Base-by-base conservation (phyloP, 805 yeast species). In the Teunomyces lycoperdinae region DNA sequence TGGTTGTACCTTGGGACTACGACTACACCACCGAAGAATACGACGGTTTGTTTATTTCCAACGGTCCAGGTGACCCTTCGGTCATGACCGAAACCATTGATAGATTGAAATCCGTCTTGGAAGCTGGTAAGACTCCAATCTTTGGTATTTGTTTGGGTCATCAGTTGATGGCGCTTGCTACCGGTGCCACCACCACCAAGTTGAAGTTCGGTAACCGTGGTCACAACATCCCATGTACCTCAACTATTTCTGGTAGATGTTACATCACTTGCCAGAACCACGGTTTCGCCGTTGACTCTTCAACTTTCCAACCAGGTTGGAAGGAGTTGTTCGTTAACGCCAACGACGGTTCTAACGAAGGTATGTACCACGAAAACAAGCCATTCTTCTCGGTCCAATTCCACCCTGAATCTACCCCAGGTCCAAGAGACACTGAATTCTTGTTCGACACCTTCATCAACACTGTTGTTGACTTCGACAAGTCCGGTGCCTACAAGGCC, bases 31-130 rank as follows among this genome's bases (percentile, higher is more conserved):
- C 70, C 44, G 96, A 89, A 69, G 78, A 83, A 53, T 94, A 86
- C 66, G 99, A 94, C 68, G 99, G 99, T 76, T 78, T 94, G 60
- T 94, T 94, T 71, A 76, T 92, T 56, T 91, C 97, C 47, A 94
- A 94, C 71, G 99, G 99, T 76, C 99, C 99, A 27, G 99, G 99
- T 81, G 98, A 94, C 73, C 99, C 99, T 49, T 80, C 94, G 39
- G 89, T 87, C 49, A 78, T 94, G 82, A 68, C 81, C 40, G 79
- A 76, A 16, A 80, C 89, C 50, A 86, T 86, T 31, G 76, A 71
- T 35, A 83, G 79, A 57, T 73, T 94, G 61, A 57, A 76, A 34
- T 68, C 66, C 38, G 87, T 80, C 31, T 65, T 92, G 49, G 75
- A 76, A 39, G 77, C 79, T 32, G 86, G 81, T 44, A 84, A 81